These are phyloP conservation scores for Colletotrichum destructivum DNA, from an alignment of 2,329 filamentous ascomycete species.

Conservation along the genomic window DNA sequence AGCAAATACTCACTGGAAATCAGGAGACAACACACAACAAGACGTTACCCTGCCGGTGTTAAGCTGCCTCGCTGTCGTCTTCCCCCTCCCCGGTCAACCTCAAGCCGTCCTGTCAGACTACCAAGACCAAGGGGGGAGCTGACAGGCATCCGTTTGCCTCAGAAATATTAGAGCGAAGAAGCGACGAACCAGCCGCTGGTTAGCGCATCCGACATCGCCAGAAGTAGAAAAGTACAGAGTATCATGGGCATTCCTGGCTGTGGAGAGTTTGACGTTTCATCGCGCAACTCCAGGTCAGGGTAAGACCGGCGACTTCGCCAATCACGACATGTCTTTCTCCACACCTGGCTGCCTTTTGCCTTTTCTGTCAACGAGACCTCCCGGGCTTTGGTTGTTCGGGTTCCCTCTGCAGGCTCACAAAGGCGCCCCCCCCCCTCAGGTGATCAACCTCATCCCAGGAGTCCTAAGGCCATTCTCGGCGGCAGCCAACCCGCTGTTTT, in stretches of 20 bases:
- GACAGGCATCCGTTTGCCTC: constrained; percentile 27
- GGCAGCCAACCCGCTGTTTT: neutral
- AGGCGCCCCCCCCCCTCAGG: neutral
- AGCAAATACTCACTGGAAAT: constrained; percentile 5
- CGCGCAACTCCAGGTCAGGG: constrained; percentile 27
- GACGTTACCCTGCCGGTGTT: too few relatives aligned
- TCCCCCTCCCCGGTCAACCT: neutral
- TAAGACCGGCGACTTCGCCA: constrained; percentile 32
- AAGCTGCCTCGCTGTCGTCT: neutral
- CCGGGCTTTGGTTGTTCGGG: neutral
- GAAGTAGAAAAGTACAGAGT: neutral
- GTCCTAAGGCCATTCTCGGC: neutral
- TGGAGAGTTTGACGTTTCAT: constrained; percentile 35
- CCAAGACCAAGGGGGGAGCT: constrained; percentile 18
- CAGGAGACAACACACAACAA: constrained; percentile 11
- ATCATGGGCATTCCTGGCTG: neutral
- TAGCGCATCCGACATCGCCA: neutral
- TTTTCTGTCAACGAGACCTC: constrained; percentile 10
- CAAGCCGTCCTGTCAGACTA: neutral
- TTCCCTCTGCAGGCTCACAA: neutral
- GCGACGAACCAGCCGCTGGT: neutral
- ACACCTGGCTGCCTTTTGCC: constrained; percentile 7
- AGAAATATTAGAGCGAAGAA: constrained; percentile 17
- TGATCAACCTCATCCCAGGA: neutral
- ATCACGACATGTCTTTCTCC: constrained; percentile 24